phyloP scores from a whole-genome alignment of 306 rosid genomes.

The Vicia sativa region DNA sequence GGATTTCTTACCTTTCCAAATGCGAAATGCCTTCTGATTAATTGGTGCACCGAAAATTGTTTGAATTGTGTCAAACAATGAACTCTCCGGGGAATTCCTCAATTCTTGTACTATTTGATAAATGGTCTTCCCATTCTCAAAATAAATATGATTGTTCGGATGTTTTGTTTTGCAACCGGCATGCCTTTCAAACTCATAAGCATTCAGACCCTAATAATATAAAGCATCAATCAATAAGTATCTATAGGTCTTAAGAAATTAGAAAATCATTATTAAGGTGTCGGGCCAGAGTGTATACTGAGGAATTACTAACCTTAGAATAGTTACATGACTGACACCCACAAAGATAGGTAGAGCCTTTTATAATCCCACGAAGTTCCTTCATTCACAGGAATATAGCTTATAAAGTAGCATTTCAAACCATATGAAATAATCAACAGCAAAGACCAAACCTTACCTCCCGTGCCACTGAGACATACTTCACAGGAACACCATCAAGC shows the following conservation, averaged over 20 bases:
- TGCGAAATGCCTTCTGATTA: conserved; percentile 78
- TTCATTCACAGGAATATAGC: conserved; percentile 45
- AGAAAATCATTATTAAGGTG: conserved; percentile 10
- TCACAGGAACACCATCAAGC: conserved; percentile 86
- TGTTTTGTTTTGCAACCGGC: conserved; percentile 88
- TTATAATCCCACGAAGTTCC: conserved; percentile 85
- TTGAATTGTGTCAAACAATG: conserved; percentile 76
- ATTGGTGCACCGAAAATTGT: conserved; percentile 81
- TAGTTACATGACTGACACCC: conserved; percentile 73
- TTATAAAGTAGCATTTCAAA: conserved; percentile 28
- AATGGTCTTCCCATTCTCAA: conserved; percentile 83
- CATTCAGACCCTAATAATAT: conserved; percentile 69
- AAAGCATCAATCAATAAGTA: conserved; percentile 31
- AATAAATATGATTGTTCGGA: conserved; percentile 86
- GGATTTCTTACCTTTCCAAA: conserved; percentile 68
- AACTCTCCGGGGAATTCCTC: conserved; percentile 74
- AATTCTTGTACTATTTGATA: conserved; percentile 85
- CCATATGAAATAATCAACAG: conserved; percentile 16
- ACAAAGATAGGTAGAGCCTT: conserved; percentile 87
- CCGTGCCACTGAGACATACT: conserved; percentile 70
- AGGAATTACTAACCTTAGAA: conserved; percentile 54
- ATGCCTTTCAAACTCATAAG: conserved; percentile 81
- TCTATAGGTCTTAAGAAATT: conserved; percentile 3
- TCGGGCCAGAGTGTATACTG: conserved; percentile 22
- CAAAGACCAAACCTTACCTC: conserved; percentile 61